Conservation (phyloP, 2,329 filamentous ascomycete species). For the Paracorniculantispora psalliotae region DNA sequence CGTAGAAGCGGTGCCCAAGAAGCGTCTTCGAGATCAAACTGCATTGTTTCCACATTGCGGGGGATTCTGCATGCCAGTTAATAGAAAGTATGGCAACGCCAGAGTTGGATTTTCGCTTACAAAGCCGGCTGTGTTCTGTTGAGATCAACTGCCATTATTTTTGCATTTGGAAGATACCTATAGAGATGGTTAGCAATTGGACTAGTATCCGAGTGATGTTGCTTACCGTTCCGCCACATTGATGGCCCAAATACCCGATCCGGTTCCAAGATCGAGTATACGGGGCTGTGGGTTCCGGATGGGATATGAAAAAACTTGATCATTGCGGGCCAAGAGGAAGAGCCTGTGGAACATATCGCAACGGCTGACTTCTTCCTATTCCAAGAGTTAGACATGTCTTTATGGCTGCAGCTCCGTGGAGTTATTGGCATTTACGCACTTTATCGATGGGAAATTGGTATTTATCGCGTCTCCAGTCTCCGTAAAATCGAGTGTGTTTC, state of each 20-base stretch:
- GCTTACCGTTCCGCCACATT: conserved; percentile 70
- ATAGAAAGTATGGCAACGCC: background rate
- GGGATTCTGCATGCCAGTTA: conserved; percentile 56
- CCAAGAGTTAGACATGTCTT: background rate
- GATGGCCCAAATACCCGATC: conserved; percentile 88
- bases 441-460: conserved; percentile 77
- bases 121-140: conserved; percentile 35
- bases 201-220: background rate
- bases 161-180: conserved; percentile 22
- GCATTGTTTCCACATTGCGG: conserved; percentile 48
- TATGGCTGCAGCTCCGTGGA: background rate
- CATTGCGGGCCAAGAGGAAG: conserved; percentile 59
- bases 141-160: conserved; percentile 36
- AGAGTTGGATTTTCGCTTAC: conserved; percentile 22
- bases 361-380: conserved; percentile 65
- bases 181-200: conserved; percentile 2
- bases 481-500: conserved; percentile 67
- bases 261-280: conserved; percentile 68
- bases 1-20: conserved; percentile 47
- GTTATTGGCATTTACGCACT: conserved; percentile 37
- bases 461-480: conserved; percentile 61
- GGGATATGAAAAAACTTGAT: conserved; percentile 24
- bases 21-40: conserved; percentile 71
- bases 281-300: conserved; percentile 15
- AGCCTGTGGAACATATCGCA: conserved; percentile 80